Evolutionary conservation across 2,329 filamentous ascomycete species (phyloP).

Genomic region (Cercospora canescens): DNA sequence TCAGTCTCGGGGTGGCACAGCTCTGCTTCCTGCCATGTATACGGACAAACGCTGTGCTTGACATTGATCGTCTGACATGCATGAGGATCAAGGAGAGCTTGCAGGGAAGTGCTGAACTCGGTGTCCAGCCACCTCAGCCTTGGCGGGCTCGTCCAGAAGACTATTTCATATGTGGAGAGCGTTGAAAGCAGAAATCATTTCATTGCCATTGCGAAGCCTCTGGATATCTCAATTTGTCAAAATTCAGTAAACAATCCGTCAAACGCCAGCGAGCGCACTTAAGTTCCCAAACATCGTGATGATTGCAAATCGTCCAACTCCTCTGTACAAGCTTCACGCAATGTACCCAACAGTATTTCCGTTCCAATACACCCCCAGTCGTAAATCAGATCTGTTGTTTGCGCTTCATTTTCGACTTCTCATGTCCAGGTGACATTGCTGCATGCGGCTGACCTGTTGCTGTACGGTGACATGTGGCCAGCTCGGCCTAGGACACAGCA

Average conservation of each 20-base stretch:
- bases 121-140: not conserved
- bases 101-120: not conserved
- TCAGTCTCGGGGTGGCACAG: not conserved
- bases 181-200: not conserved
- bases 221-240: slow-evolving; percentile 11
- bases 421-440: not conserved
- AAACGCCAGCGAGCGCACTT: not conserved
- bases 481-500: not conserved
- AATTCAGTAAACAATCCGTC: not conserved
- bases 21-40: not conserved
- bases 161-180: not conserved
- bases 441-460: not conserved
- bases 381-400: not conserved
- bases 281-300: not conserved
- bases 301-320: not conserved
- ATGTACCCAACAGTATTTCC: not conserved
- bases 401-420: not conserved
- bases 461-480: not conserved
- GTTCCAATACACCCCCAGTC: not conserved
- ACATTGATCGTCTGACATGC: not conserved
- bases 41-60: not conserved
- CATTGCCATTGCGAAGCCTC: not conserved
- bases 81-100: not conserved
- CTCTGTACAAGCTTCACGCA: not conserved
- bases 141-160: not conserved